These are phyloP conservation scores for Cystobasidium onofrii DNA, from an alignment of 768 basidiomycete genomes.

Conservation along the genomic window DNA sequence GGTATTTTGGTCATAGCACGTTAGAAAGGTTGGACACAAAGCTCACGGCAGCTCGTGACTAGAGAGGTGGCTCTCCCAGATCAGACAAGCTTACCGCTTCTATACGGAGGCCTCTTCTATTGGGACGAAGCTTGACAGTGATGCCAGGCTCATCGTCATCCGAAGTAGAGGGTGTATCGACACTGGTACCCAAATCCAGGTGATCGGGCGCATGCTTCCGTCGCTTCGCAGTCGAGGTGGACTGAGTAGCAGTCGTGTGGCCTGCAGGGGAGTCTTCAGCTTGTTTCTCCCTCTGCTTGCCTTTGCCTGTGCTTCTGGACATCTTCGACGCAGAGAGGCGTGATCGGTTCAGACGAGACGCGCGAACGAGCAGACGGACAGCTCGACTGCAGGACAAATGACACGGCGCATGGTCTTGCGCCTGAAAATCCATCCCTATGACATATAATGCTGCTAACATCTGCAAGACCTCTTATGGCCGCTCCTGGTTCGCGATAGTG, in stretches of 20 bases:
- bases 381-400: not conserved
- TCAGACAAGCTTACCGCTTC: not conserved
- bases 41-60: no score
- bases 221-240: not conserved
- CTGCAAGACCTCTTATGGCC: no score
- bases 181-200: not conserved
- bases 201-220: conserved; percentile 24
- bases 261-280: not conserved
- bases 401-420: no score
- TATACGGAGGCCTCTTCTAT: conserved; percentile 6
- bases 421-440: no score
- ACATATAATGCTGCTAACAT: no score
- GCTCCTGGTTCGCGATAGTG: no score
- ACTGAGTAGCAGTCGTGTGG: not conserved
- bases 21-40: not conserved
- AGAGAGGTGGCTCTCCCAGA: not conserved
- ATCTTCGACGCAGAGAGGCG: not conserved
- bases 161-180: not conserved
- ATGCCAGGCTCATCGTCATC: conserved; percentile 15
- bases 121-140: conserved; percentile 11
- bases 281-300: not conserved
- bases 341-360: not conserved
- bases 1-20: not conserved
- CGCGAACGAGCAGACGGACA: not conserved
- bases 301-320: not conserved